Percentiles rank a stretch among this genome's conserved stretches.
phyloP scores from a whole-genome alignment of 2,329 filamentous ascomycete genomes.

The Fusarium cyanostomum region DNA sequence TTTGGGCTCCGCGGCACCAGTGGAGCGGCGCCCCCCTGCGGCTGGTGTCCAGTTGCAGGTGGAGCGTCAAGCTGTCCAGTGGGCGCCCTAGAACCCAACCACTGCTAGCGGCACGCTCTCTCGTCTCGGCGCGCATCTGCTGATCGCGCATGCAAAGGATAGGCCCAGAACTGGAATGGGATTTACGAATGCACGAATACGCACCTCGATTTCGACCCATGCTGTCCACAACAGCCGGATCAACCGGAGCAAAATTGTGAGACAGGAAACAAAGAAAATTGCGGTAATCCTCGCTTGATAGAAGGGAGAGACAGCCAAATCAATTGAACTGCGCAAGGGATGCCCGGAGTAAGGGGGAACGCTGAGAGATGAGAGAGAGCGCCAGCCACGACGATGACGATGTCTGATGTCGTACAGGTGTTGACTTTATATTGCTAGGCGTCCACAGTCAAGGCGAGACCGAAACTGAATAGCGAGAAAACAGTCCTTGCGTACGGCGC shows the following conservation, averaged over 20 bases:
- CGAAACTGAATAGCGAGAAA: conserved; percentile 17
- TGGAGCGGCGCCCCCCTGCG: conserved; percentile 17
- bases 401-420: conserved; percentile 26
- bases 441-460: conserved; percentile 18
- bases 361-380: conserved; percentile 28
- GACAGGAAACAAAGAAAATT: conserved; percentile 28
- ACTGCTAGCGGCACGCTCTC: conserved; percentile 17
- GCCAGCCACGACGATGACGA: conserved; percentile 38
- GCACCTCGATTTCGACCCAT: conserved; percentile 66
- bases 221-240: conserved; percentile 42
- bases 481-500: conserved; percentile 24
- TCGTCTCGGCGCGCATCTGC: conserved; percentile 10
- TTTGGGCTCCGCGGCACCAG: conserved; percentile 25
- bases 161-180: conserved; percentile 36
- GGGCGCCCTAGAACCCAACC: conserved; percentile 1
- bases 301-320: conserved; percentile 13
- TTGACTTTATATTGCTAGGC: conserved; percentile 8
- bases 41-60: conserved; percentile 26
- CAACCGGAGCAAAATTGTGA: conserved; percentile 34
- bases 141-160: conserved; percentile 20
- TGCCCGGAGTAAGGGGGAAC: conserved; percentile 19
- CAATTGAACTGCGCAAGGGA: conserved; percentile 29
- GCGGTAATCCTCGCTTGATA: conserved; percentile 5
- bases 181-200: conserved; percentile 46
- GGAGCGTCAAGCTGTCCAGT: conserved; percentile 15